Evolutionary conservation across 371 early-diverging fungal genomes (phyloP), one percentile per base, ranked within the genome.

Genomic region (Apophysomyces variabilis): DNA sequence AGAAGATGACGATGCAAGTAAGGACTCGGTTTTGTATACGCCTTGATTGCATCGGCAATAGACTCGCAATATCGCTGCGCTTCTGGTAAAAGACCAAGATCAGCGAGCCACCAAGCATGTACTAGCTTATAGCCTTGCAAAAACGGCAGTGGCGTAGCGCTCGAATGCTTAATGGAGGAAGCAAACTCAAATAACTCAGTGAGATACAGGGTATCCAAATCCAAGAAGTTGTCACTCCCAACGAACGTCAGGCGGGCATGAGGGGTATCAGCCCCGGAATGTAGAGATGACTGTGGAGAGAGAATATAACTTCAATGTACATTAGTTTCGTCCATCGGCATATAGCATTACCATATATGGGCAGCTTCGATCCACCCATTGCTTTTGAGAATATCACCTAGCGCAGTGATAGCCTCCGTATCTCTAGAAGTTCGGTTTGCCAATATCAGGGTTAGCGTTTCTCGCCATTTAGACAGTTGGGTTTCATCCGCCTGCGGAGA

Each of bases 121-220:
- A 80, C 66, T 7, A 97, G 76, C 70, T 96, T 96, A 79, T 93
- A 96, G 0, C 92, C 90, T 74, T 96, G 96, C 58, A 97, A 70
- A 74, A 93, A 95, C 3, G 96, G 95, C 8, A 96, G 65, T 13
- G 87, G 75, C 7, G 74, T 77, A 26, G 79, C 61, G 13, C 74
- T 57, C 18, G 87, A 81, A 11, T 78, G 82, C 32, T 82, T 77
- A 32, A 76, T 72, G 4, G 91, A 87, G 47, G 83, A 73, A 8
- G 89, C 87, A 75, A 89, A 90, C 74, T 97, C 98, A 68, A 85
- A 93, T 14, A 96, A 74, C 71, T 96, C 96, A 1, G 93, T 93
- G 58, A 90, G 67, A 56, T 78, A 79, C 9, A 91, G 70, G 1
- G 92, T 83, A 16, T 84, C 82, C 13, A 82, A 43, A 62, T 87